Evolutionary conservation across 192 early-diverging fungal genomes (phyloP).

Genomic region (Powellomyces hirtus): DNA sequence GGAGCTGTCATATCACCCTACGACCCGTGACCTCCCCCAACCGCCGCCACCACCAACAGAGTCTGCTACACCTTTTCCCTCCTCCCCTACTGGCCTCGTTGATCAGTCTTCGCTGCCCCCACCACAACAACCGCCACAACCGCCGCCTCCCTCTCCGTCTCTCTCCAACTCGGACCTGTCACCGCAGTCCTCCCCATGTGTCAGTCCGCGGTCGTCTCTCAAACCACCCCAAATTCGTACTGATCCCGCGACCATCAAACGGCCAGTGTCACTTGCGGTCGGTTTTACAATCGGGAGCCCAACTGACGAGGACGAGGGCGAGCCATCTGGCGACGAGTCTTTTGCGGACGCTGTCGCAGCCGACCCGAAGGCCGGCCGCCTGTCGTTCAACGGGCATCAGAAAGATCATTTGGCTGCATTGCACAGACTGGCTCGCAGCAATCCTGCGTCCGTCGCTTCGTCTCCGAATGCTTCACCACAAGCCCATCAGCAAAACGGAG

Average conservation of each 20-base stretch:
- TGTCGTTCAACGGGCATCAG: slow-evolving; percentile 31
- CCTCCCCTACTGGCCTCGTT: neutral
- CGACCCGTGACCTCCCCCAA: neutral
- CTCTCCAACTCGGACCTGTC: neutral
- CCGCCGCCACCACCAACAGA: neutral
- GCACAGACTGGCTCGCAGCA: neutral
- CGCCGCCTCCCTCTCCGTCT: neutral
- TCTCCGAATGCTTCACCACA: neutral
- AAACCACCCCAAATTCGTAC: neutral
- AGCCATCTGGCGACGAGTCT: neutral
- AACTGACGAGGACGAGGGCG: neutral
- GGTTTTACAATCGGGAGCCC: slow-evolving; percentile 10
- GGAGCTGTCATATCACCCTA: neutral
- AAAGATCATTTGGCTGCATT: slow-evolving; percentile 28
- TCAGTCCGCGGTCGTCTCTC: neutral
- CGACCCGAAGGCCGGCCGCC: slow-evolving; percentile 8
- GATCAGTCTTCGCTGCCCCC: neutral
- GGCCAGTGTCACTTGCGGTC: slow-evolving; percentile 10
- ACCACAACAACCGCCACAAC: neutral
- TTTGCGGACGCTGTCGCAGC: neutral
- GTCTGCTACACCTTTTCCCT: neutral
- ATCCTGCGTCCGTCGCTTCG: neutral
- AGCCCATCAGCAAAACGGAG: neutral
- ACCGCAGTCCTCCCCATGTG: neutral
- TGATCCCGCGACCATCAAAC: neutral